phyloP scores from a whole-genome alignment of 495 filamentous ascomycete species.

The Neurospora sp. region DNA sequence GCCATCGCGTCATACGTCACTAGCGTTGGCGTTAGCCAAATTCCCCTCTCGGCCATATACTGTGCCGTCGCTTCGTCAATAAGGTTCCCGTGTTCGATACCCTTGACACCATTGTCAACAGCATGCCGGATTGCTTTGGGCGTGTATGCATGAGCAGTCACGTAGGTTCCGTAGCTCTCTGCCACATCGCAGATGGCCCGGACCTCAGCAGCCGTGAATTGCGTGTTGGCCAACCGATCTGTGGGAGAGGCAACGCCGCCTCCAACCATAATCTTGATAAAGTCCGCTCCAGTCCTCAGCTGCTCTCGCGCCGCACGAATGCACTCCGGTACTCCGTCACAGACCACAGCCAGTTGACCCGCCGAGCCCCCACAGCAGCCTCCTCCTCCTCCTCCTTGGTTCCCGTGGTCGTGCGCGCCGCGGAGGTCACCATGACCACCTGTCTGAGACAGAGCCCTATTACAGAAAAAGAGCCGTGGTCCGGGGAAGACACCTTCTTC shows the following conservation, averaged over 20 bases:
- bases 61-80: slow-evolving; percentile 40
- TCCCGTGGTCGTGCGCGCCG: slow-evolving; percentile 14
- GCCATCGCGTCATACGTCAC: slow-evolving; percentile 43
- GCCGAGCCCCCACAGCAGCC: slow-evolving; percentile 30
- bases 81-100: slow-evolving; percentile 49
- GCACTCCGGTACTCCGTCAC: slow-evolving; percentile 43
- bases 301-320: slow-evolving; percentile 41
- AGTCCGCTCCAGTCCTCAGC: slow-evolving; percentile 41
- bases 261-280: slow-evolving; percentile 49
- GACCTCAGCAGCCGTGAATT: slow-evolving; percentile 45
- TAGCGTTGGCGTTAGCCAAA: slow-evolving; percentile 44
- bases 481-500: slow-evolving; percentile 39
- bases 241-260: slow-evolving; percentile 45
- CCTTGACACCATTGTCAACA: slow-evolving; percentile 43
- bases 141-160: slow-evolving; percentile 49
- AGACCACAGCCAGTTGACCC: slow-evolving; percentile 27
- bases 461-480: slow-evolving; percentile 29
- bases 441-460: slow-evolving; percentile 36
- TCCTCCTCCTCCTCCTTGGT: slow-evolving; percentile 24
- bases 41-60: slow-evolving; percentile 35
- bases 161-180: slow-evolving; percentile 37
- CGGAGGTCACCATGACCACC: slow-evolving; percentile 47
- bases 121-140: slow-evolving; percentile 40
- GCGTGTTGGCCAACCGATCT: slow-evolving; percentile 37
- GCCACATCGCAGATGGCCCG: slow-evolving; percentile 39